Base-by-base conservation (phyloP, 1,284 basidiomycete species). In the Puccinia horiana region DNA sequence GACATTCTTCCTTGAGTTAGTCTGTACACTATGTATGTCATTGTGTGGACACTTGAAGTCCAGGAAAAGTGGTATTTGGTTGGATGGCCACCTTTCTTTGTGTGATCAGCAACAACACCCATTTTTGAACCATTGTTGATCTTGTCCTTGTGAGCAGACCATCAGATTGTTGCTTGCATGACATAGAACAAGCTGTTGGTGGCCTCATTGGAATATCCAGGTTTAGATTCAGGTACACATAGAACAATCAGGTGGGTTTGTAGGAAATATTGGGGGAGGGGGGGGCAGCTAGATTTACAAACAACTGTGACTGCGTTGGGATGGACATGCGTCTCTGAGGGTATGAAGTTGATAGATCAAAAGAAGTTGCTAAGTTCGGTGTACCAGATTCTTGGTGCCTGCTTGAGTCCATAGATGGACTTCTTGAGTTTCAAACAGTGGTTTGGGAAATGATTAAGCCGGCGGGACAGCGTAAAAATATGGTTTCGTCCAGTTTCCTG, bases 341-440 rank as follows among this genome's bases (percentile, higher is more conserved):
- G 23, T 42, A 12, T 42, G 37, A 42, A 73, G n/a, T n/a, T n/a
- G n/a, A n/a, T n/a, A n/a, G n/a, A n/a, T n/a, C n/a, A n/a, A n/a
- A n/a, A n/a, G 37, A 73, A 73, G 8, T n/a, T 8, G 14, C 29
- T 73, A 6, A 73, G 29, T 18, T 35, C 37, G 8, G 6, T 40
- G 40, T 40, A 73, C 69, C 69, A 73, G 32, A 35, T 26, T 2
- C 69, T 12, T 2, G 69, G 69, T n/a, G n/a, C n/a, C n/a, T n/a
- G 69, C 26, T 74, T 74, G 8, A 74, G 47, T 44, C 72, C 47
- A 29, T 54, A 74, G 18, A 74, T 16, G 11, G 44, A 74, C 4
- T 49, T 44, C 16, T 49, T 47, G 3, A 52, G 72, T 1, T 44
- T 23, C 12, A 74, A 23, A 18, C 23, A 58, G 56, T 58, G 49